A percentile compares a stretch with the other conserved stretches of the same genome.
Conservation (phyloP, 2,329 filamentous ascomycete genomes). For the Aspergillus clavatus region DNA sequence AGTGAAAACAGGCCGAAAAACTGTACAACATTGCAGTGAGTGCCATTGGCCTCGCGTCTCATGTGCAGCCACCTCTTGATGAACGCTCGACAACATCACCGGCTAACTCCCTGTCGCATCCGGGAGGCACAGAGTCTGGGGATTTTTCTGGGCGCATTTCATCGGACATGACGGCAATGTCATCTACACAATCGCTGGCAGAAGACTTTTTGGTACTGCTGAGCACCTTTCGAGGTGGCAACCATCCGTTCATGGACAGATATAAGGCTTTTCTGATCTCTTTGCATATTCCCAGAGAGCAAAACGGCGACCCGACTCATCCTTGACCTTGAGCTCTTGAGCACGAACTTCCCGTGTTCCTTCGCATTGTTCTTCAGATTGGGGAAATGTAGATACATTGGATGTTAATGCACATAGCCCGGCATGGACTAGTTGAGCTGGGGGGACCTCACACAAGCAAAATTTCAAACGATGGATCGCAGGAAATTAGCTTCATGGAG, state of each 20-base stretch:
- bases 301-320: slow-evolving; percentile 16
- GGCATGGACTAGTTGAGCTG: too few relatives aligned
- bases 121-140: neutral
- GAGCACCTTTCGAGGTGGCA: slow-evolving; percentile 32
- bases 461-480: too few relatives aligned
- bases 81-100: slow-evolving; percentile 3
- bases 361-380: too few relatives aligned
- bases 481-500: too few relatives aligned
- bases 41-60: slow-evolving; percentile 28
- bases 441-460: too few relatives aligned
- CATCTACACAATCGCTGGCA: slow-evolving; percentile 19
- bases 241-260: slow-evolving; percentile 33
- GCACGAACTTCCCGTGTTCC: too few relatives aligned
- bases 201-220: slow-evolving; percentile 31
- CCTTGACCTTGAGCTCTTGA: slow-evolving; percentile 12
- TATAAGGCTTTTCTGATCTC: slow-evolving; percentile 26
- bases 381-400: too few relatives aligned
- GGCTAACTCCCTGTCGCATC: slow-evolving; percentile 1
- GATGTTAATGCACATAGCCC: too few relatives aligned
- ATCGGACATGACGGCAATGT: slow-evolving; percentile 13
- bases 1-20: slow-evolving; percentile 32
- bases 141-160: slow-evolving; percentile 3
- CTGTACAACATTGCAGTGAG: slow-evolving; percentile 36
- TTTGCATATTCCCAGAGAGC: slow-evolving; percentile 17
- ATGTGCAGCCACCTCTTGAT: slow-evolving; percentile 20